Conservation (phyloP, 2,329 filamentous ascomycete genomes). For the Ampelomyces quisqualis region DNA sequence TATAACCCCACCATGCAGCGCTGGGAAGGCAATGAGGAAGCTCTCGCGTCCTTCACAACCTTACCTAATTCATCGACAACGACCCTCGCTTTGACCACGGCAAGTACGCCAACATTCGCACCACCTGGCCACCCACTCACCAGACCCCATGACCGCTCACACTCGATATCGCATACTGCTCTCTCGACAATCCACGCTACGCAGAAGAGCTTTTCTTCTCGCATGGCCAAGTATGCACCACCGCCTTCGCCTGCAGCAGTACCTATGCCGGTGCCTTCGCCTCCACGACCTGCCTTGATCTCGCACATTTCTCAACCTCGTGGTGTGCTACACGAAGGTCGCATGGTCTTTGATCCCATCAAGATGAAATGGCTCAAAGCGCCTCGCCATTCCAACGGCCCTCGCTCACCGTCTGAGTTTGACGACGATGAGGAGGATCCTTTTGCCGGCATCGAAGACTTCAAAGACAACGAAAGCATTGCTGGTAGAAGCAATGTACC, state of each 20-base stretch:
- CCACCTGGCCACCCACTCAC: slow-evolving; percentile 31
- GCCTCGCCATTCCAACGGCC: slow-evolving; percentile 36
- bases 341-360: slow-evolving; percentile 96
- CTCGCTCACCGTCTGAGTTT: slow-evolving; percentile 53
- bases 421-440: slow-evolving; percentile 92
- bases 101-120: slow-evolving; percentile 45
- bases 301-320: slow-evolving; percentile 79
- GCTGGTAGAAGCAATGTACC: slow-evolving; percentile 27
- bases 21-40: slow-evolving; percentile 97
- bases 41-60: slow-evolving; percentile 69
- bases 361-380: slow-evolving; percentile 98
- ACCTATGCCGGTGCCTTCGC: slow-evolving; percentile 51
- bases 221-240: slow-evolving; percentile 35
- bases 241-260: slow-evolving; percentile 46
- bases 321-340: slow-evolving; percentile 90
- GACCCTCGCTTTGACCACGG: slow-evolving; percentile 42
- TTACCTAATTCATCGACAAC: slow-evolving; percentile 50
- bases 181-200: slow-evolving; percentile 32
- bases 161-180: slow-evolving; percentile 48
- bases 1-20: slow-evolving; percentile 85
- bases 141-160: slow-evolving; percentile 39
- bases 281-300: slow-evolving; percentile 73
- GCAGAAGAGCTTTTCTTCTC: slow-evolving; percentile 46
- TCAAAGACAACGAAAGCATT: slow-evolving; percentile 64
- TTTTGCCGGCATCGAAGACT: slow-evolving; percentile 91